Evolutionary conservation across 306 rosid species (phyloP), one percentile per base, ranked within the genome.

Genomic region (Pyrus communis): DNA sequence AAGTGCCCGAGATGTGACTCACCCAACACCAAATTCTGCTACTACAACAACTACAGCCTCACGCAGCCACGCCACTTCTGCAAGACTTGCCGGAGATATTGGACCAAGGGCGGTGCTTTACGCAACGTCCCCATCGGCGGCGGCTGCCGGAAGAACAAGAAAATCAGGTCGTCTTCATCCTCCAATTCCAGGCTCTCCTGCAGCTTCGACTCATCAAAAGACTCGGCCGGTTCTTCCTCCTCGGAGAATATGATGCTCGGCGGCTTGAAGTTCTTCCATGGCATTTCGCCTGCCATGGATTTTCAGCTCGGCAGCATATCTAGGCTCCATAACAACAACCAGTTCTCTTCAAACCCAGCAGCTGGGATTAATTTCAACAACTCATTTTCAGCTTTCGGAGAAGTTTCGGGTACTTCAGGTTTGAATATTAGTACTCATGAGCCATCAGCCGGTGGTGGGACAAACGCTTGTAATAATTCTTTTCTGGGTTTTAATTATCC

Each of bases 1-100:
- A 94, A 89, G 84, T 95, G 98, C 28, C 98, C 98, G 0, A 62
- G 98, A 45, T 95, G 98, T 59, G 96, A 92, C 69, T 95, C 98
- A 0, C 92, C 96, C 51, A 92, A 92, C 90, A 95, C 98, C 31
- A 95, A 95, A 70, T 95, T 95, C 88, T 95, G 98, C 76, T 95
- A 95, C 93, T 95, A 90, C 91, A 95, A 95, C 87, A 95, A 95
- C 80, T 95, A 95, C 85, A 92, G 96, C 82, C 93, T 95, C 58
- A 90, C 96, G 7, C 99, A 95, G 81, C 99, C 99, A 0, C 70
- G 99, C 43, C 96, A 91, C 74, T 95, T 95, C 87, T 95, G 98
- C 89, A 95, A 95, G 82, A 95, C 97, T 2, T 95, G 98, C 70
- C 80, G 98, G 51, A 82, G 98, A 61, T 95, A 95, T 86, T 95